phyloP scores from a whole-genome alignment of 2,329 filamentous ascomycete genomes.

The Ilyonectria destructans region DNA sequence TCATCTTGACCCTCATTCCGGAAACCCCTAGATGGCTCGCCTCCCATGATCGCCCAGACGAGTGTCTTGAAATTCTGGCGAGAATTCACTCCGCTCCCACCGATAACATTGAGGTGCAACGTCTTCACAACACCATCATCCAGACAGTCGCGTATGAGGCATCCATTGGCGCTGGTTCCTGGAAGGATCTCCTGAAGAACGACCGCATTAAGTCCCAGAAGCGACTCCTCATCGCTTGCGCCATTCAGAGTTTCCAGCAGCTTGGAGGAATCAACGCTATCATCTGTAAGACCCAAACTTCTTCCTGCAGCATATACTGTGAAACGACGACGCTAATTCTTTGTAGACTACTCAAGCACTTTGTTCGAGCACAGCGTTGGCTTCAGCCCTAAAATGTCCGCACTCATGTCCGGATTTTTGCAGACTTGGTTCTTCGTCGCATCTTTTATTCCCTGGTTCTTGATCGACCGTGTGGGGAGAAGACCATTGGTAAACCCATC shows the following conservation, averaged over 20 bases:
- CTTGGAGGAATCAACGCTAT: conserved; percentile 66
- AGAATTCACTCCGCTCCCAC: conserved; percentile 52
- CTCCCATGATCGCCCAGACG: conserved; percentile 56
- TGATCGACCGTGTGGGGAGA: conserved; percentile 43
- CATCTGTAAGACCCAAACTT: conserved; percentile 53
- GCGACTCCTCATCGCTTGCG: conserved; percentile 54
- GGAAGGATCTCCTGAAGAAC: conserved; percentile 52
- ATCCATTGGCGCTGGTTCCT: conserved; percentile 49
- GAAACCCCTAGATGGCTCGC: conserved; percentile 63
- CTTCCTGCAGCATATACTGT: not conserved
- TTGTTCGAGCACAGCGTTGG: conserved; percentile 64
- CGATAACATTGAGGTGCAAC: conserved; percentile 42
- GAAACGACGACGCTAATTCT: not conserved
- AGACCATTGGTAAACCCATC: conserved; percentile 33
- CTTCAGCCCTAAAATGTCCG: conserved; percentile 60
- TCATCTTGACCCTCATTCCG: conserved; percentile 57
- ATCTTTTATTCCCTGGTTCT: conserved; percentile 55
- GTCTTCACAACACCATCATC: conserved; percentile 52
- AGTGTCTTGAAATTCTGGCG: conserved; percentile 57
- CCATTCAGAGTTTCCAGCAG: conserved; percentile 58
- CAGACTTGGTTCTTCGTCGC: conserved; percentile 63
- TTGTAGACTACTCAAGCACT: conserved; percentile 61
- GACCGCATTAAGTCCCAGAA: conserved; percentile 53
- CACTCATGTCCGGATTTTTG: conserved; percentile 68
- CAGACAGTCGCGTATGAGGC: conserved; percentile 53